Base-by-base conservation (phyloP, 164 flowering plant species). In the Nymphaea colorata region DNA sequence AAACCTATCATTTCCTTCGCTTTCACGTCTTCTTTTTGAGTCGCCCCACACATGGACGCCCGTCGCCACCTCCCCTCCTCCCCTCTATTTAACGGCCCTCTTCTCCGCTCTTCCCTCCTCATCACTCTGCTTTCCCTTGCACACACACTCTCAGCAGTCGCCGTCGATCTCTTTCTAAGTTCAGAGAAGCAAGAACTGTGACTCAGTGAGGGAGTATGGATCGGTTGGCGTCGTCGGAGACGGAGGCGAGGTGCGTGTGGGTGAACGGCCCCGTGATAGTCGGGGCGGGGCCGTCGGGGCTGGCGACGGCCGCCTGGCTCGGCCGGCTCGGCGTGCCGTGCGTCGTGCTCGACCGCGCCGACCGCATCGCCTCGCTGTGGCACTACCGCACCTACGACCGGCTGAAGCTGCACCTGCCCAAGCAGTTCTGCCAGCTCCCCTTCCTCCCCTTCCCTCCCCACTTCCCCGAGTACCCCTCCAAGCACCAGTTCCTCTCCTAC, bases 201-300 rank as follows among this genome's bases (percentile, higher is more conserved):
- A 0, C 12, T 51, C 5, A 5, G 14, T 10, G 57, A 51, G 57
- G 3, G 12, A 51, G 8, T 3, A 15, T 51, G 14, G 57, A 51
- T 15, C 14, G 12, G 14, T 51, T 51, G 8, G 57, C 57, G 14
- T 10, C 57, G 14, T 10, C 8, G 57, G 57, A 3, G 3, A 15
- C 8, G 57, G 12, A 51, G 15, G 57, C 14, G 57, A 51, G 57
- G 57, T 51, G 57, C 57, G 77, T 81, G 3, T 80, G 86, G 88
- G 89, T 89, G 4, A 83, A 81, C 69, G 92, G 96, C 5, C 96
- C 96, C 3, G 83, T 86, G 59, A 84, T 89, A 6, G 88, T 89
- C 3, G 96, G 96, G 0, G 96, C 92, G 2, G 96, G 96, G 4
- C 92, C 96, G 0, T 84, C 96, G 0, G 96, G 96, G 4, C 79